phyloP scores from a whole-genome alignment of 768 basidiomycete genomes.

The Macrolepiota albuminosa region DNA sequence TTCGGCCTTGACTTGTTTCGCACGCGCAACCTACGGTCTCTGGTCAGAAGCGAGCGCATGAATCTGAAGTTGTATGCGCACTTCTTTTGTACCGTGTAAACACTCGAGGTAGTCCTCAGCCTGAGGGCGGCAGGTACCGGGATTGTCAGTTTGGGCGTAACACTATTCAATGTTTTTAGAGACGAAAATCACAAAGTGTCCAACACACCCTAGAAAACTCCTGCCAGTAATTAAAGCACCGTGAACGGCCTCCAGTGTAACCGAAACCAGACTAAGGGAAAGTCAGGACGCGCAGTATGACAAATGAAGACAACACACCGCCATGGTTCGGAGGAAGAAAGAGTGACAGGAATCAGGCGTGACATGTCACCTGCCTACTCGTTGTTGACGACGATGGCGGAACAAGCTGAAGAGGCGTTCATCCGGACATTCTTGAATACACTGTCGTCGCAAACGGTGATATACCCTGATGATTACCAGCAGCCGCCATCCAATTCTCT shows the following conservation, averaged over 20 bases:
- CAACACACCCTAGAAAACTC: slow-evolving; percentile 67
- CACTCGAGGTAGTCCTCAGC: slow-evolving; percentile 91
- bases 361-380: neutral
- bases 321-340: slow-evolving; percentile 24
- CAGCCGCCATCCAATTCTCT: slow-evolving; percentile 62
- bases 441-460: slow-evolving; percentile 61
- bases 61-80: slow-evolving; percentile 27
- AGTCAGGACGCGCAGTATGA: neutral
- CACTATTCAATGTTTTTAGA: slow-evolving; percentile 46
- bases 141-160: slow-evolving; percentile 76
- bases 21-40: slow-evolving; percentile 42
- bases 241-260: slow-evolving; percentile 53
- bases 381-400: slow-evolving; percentile 27
- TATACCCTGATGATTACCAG: slow-evolving; percentile 72
- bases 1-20: slow-evolving; percentile 66
- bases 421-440: slow-evolving; percentile 61
- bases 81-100: slow-evolving; percentile 86
- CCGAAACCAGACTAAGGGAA: slow-evolving; percentile 40
- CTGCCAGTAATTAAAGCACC: slow-evolving; percentile 92
- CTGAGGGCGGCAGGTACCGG: slow-evolving; percentile 63
- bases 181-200: neutral
- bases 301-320: slow-evolving; percentile 23
- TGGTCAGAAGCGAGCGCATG: neutral
- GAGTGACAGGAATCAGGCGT: neutral
- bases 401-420: slow-evolving; percentile 63